Base-by-base conservation (phyloP, 768 basidiomycete species). In the Mrakia blollopis region DNA sequence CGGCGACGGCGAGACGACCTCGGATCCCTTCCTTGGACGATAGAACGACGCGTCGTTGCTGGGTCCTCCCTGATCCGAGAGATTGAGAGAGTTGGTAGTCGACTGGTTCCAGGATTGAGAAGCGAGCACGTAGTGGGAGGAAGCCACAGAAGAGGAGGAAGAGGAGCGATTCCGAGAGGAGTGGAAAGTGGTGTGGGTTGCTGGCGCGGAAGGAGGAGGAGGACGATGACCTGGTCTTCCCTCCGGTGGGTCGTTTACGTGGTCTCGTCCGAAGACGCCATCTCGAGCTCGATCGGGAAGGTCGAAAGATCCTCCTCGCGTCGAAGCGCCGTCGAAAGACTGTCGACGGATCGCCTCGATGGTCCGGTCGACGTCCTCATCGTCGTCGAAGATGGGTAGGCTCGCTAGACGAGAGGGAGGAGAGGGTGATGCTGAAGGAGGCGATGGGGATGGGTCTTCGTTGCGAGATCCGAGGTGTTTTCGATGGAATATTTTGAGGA, bases 131-230 rank as follows among this genome's bases (percentile, higher is more conserved):
- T 67, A 47, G 65, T 68, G 65, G 65, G 65, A 68, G 47, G 73
- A 52, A 25, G 32, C 47, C 3, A 18, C 65, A 35, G 72, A 72
- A 28, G 72, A 72, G 25, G 25, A 28, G 57, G 41, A 67, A 47
- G 63, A 67, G 28, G 50, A 35, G 11, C 72, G 73, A 28, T 75
- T 77, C 11, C 30, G 28, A 50, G 57, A 0, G 79, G 78, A 69
- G 79, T 78, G 35, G 78, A 83, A 83, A 13, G 73, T 77, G 13
- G 82, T 82, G 54, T 80, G 80, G 39, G 62, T 77, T 18, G 78
- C 77, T 2, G 82, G 82, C 6, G 82, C 82, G 0, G 82, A 81
- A 21, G 78, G 69, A 0, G 82, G 80, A 9, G 77, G 75, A 11
- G 23, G 50, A 6, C 50, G 52, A 9, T 35, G 47, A 30, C 30